Evolutionary conservation across 768 basidiomycete genomes (phyloP).

Genomic region (Lentinula detonsa): DNA sequence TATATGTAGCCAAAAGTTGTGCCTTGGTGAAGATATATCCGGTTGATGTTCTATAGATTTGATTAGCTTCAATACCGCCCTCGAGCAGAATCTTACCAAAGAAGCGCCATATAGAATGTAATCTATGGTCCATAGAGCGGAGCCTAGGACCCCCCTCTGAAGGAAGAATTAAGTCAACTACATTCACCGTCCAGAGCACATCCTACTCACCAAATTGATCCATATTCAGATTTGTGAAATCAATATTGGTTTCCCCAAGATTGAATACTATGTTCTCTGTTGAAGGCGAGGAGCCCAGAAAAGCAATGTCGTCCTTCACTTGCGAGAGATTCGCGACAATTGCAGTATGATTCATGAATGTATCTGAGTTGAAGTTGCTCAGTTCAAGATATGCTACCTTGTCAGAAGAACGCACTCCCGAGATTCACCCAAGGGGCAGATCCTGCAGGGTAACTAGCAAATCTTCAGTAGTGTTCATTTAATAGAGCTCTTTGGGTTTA

Average conservation of each 20-base stretch:
- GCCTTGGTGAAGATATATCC: slow-evolving; percentile 3
- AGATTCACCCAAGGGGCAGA: slow-evolving; percentile 3
- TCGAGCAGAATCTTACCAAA: not conserved
- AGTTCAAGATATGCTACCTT: not conserved
- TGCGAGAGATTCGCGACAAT: slow-evolving; percentile 2
- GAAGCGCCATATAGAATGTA: slow-evolving; percentile 1
- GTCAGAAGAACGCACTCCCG: not conserved
- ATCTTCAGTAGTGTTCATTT: not conserved
- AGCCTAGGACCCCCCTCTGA: slow-evolving; percentile 2
- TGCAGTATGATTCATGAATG: slow-evolving; percentile 3
- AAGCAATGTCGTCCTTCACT: not conserved
- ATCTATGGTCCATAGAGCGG: slow-evolving; percentile 1
- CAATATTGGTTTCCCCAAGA: slow-evolving; percentile 1
- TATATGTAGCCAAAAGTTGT: slow-evolving; percentile 2
- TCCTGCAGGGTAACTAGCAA: slow-evolving; percentile 1
- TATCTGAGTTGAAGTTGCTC: not conserved
- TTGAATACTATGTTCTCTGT: not conserved
- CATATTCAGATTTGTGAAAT: slow-evolving; percentile 1
- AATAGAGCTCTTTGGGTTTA: not conserved
- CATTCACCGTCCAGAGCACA: not conserved
- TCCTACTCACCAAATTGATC: not conserved
- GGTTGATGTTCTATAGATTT: not conserved
- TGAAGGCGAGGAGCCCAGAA: not conserved
- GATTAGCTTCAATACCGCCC: not conserved
- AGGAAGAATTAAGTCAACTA: no score